phyloP scores from a whole-genome alignment of 805 yeast genomes.

The Cyberlindnera galapagoensis region DNA sequence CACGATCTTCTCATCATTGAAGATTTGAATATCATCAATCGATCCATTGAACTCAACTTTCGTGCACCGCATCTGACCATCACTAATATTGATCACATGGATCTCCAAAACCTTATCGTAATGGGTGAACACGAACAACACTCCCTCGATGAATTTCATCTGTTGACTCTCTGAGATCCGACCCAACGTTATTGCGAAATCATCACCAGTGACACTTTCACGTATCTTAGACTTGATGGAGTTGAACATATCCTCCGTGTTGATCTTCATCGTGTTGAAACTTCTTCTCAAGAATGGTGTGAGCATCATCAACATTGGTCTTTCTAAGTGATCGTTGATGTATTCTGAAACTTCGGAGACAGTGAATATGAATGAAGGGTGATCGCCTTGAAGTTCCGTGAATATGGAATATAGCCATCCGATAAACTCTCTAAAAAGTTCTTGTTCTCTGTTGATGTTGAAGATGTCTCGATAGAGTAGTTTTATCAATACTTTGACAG shows the following conservation, averaged over 20 bases:
- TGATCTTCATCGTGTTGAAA: constrained; percentile 19
- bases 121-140: constrained; percentile 7
- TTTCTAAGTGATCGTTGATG: constrained; percentile 21
- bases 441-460: constrained; percentile 40
- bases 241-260: constrained; percentile 17
- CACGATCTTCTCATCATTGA: constrained; percentile 9
- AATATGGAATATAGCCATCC: constrained; percentile 33
- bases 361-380: constrained; percentile 10
- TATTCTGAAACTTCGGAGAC: constrained; percentile 24
- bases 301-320: constrained; percentile 16
- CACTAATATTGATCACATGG: constrained; percentile 6
- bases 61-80: neutral
- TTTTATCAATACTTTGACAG: constrained; percentile 24
- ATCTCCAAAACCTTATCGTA: constrained; percentile 12
- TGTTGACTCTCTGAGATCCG: constrained; percentile 13
- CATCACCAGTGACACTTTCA: constrained; percentile 1
- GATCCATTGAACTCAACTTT: constrained; percentile 3
- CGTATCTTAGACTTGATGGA: constrained; percentile 11
- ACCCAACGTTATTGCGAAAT: constrained; percentile 11
- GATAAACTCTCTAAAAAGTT: constrained; percentile 35
- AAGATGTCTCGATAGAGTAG: constrained; percentile 30
- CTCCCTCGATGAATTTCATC: constrained; percentile 8
- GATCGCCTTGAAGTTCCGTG: constrained; percentile 24
- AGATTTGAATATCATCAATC: constrained; percentile 11
- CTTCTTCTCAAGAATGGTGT: constrained; percentile 19